Base-by-base conservation (phyloP, 352 stramenopile genomes). In the Aphanomyces invadans region DNA sequence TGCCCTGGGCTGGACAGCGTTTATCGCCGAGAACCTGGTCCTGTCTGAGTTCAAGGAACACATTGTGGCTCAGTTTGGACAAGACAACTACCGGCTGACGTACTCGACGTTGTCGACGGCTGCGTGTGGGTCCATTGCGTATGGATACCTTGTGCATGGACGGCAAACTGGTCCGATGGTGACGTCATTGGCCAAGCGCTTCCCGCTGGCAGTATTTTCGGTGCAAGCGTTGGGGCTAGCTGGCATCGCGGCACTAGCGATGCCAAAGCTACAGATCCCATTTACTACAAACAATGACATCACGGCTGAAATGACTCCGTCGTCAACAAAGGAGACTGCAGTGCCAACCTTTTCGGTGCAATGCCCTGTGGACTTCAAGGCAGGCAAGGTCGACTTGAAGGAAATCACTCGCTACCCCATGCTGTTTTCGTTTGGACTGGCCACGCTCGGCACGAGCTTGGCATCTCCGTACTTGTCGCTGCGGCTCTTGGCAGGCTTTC, bases 331-430 rank as follows among this genome's bases (percentile, higher is more conserved):
- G 11, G 55, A 63, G 42, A n/a, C 7, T 5, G 4, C 49, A 29
- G 11, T 26, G 23, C 25, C 29, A 23, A 67, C 39, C 15, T 57
- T 67, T 33, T 28, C 39, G 31, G 39, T 67, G 42, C 60, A 57
- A 31, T 67, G 60, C 49, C 60, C 60, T 28, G 60, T 67, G 11
- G 60, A 67, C 49, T 67, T 67, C 44, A 67, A 67, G 36, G 60
- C 42, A 10, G 60, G 60, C 31, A 67, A 67, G 36, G 57, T 33
- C n/a, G 38, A 67, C 49, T 31, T 67, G 10, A 49, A 51, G 19
- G 60, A 67, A 44, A 28, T 67, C 32, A 51, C 60, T 12, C 45
- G 60, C 7, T 67, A 67, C 17, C 60, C 60, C 5, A 67, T 67
- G 60, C 60, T 67, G 28, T 67, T 67, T 32, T 49, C 60, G 5